phyloP scores from a whole-genome alignment of 257 asterid species.

The Echites panduratus region DNA sequence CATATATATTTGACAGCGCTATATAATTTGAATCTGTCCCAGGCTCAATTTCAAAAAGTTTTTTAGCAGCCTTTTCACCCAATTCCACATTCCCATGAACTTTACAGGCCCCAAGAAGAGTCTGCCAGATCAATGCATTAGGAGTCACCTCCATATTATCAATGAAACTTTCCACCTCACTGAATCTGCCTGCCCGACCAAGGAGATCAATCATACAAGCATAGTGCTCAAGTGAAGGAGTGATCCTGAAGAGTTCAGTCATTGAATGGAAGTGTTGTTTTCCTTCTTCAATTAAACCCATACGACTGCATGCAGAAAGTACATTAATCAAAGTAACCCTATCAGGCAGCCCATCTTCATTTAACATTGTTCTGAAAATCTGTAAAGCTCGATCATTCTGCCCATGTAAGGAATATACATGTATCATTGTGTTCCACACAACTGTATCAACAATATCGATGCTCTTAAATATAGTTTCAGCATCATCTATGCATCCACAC shows the following conservation, averaged over 20 bases:
- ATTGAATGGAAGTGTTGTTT: slow-evolving; percentile 45
- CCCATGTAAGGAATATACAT: slow-evolving; percentile 71
- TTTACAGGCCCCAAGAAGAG: slow-evolving; percentile 67
- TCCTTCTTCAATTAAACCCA: slow-evolving; percentile 75
- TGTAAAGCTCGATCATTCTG: slow-evolving; percentile 57
- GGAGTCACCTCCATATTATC: slow-evolving; percentile 55
- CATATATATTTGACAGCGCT: slow-evolving; percentile 67
- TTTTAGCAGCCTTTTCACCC: slow-evolving; percentile 70
- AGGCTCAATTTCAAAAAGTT: slow-evolving; percentile 53
- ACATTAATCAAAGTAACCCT: slow-evolving; percentile 57
- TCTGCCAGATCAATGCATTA: slow-evolving; percentile 67
- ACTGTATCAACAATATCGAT: slow-evolving; percentile 43
- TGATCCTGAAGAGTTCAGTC: slow-evolving; percentile 40
- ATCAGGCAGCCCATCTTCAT: slow-evolving; percentile 44
- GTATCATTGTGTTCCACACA: slow-evolving; percentile 79
- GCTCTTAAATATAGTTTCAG: slow-evolving; percentile 50
- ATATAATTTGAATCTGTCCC: slow-evolving; percentile 54
- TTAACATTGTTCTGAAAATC: slow-evolving; percentile 49
- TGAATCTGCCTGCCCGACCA: slow-evolving; percentile 68
- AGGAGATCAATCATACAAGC: slow-evolving; percentile 81
- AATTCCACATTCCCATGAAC: slow-evolving; percentile 64
- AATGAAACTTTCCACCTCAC: slow-evolving; percentile 56
- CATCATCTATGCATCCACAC: slow-evolving; percentile 68
- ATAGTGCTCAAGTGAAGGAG: slow-evolving; percentile 63
- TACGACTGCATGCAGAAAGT: slow-evolving; percentile 82